Evolutionary conservation across 768 basidiomycete species (phyloP).

Genomic region (Chalciporus piperatus): DNA sequence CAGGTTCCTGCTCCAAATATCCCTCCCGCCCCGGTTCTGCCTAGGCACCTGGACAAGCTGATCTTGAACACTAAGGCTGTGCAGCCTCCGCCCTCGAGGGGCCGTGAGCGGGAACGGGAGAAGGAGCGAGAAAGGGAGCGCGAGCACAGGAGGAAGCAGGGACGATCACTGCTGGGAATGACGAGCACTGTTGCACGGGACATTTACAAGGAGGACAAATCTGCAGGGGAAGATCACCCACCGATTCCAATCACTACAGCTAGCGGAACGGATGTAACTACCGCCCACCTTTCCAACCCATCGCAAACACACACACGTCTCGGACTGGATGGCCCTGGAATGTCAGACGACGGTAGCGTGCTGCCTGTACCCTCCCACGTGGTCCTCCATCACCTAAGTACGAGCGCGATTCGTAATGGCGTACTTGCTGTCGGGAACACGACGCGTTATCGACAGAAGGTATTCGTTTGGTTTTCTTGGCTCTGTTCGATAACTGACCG

Average conservation of each 20-base stretch:
- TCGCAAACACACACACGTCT: constrained; percentile 29
- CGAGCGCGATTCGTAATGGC: constrained; percentile 92
- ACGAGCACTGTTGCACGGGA: constrained; percentile 33
- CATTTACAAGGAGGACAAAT: constrained; percentile 21
- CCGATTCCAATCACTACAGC: constrained; percentile 37
- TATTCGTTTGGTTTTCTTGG: constrained; percentile 27
- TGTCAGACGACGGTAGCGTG: constrained; percentile 86
- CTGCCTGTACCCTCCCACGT: constrained; percentile 92
- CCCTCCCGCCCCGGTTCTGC: constrained; percentile 84
- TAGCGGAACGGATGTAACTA: constrained; percentile 37
- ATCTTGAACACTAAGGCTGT: constrained; percentile 66
- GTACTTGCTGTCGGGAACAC: constrained; percentile 92
- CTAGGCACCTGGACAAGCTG: constrained; percentile 89
- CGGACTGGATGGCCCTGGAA: constrained; percentile 37
- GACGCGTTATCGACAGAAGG: constrained; percentile 89
- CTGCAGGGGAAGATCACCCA: constrained; percentile 20
- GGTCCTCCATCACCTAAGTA: constrained; percentile 91
- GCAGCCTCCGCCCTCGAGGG: constrained; percentile 31
- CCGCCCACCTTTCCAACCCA: constrained; percentile 23
- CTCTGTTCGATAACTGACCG: constrained; percentile 14
- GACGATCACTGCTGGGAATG: constrained; percentile 35
- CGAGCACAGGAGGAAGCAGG: constrained; percentile 29
- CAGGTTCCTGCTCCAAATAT: constrained; percentile 68
- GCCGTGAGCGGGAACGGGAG: constrained; percentile 36
- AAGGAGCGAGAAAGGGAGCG: constrained; percentile 34